Evolutionary conservation across 768 basidiomycete genomes (phyloP), one percentile per base, ranked within the genome.

Genomic region (Serendipita sp.): DNA sequence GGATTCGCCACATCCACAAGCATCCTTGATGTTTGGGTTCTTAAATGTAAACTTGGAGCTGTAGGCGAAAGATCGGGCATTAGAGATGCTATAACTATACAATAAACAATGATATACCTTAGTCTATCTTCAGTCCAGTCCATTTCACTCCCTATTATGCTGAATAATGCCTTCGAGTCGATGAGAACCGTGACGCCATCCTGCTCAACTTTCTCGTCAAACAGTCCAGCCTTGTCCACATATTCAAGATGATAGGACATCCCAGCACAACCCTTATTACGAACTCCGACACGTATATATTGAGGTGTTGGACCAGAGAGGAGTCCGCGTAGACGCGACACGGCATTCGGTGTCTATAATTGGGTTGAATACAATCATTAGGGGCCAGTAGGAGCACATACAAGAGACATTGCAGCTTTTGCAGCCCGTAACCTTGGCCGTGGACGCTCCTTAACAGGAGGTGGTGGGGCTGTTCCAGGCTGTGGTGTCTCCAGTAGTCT

Each of bases 81-180:
- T 30, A 38, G 15, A 28, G 18, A 68, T 48, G 35, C 30, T n/a
- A 64, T 7, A 11, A 2, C 30, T 28, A 64, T 68, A 48, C 53
- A 44, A 65, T 70, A 38, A 65, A 63, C 62, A 66, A 63, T 8
- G 76, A 85, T 13, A 64, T 66, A 89, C 88, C 92, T 94, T 47
- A 99, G 76, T 37, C 84, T 75, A 73, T 95, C 92, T 76, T 98
- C 96, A 66, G 84, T 81, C 96, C 96, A 99, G 72, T 95, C 92
- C 96, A 99, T 99, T 79, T 90, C 89, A 74, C 92, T 95, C 60
- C 96, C 96, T 67, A 99, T 96, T 69, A 99, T 96, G 66, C 89
- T 92, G 73, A 99, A 98, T 68, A 99, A 76, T 30, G 96, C 96
- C 74, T 94, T 97, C 72, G 86, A 88, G 77, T 99, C 96, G 73